Evolutionary conservation across 129 eudicot genomes (phyloP), one percentile per base, ranked within the genome.

Genomic region (Tagetes erecta): DNA sequence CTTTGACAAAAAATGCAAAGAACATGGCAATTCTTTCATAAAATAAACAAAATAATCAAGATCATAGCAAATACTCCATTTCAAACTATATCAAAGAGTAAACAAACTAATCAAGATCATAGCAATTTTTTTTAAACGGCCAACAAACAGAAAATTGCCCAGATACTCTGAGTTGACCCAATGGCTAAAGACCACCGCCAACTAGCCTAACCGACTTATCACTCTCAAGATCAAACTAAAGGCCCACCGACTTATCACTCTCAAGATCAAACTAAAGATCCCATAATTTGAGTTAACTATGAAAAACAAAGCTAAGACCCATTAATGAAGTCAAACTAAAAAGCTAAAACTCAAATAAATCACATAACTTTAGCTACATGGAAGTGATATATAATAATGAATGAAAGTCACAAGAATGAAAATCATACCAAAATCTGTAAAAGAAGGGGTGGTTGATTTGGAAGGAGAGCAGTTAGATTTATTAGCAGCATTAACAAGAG

Each of bases 381-480:
- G 27, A 20, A 20, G 27, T 20, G 27, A 20, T 20, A 20, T 20
- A 20, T 20, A 20, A 65, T n/a, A 42, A 57, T 36, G 30, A 56
- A 33, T 30, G 31, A 13, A 44, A 40, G 39, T 44, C 49, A 77
- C 3, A 68, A 6, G 31, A 20, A 74, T 0, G 44, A 12, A 64
- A 63, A 49, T 12, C 8, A 51, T 71, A 78, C 78, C 77, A 63
- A 71, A 70, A 62, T 78, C 49, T n/a, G 8, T 65, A 78, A 71
- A 52, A 14, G 67, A 47, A 12, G 67, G 45, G 42, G 42, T 9
- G 42, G 42, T 9, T 13, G 67, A 35, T 35, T 60, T 60, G 44
- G 42, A 35, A 34, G 60, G 60, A 20, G 60, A 20, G 34, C 60
- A 55, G 36, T 72, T 34, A 5, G 66, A n/a, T 39, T 78, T 78